These are phyloP conservation scores for Crucibulum laeve DNA, from an alignment of 768 basidiomycete genomes.

Conservation along the genomic window DNA sequence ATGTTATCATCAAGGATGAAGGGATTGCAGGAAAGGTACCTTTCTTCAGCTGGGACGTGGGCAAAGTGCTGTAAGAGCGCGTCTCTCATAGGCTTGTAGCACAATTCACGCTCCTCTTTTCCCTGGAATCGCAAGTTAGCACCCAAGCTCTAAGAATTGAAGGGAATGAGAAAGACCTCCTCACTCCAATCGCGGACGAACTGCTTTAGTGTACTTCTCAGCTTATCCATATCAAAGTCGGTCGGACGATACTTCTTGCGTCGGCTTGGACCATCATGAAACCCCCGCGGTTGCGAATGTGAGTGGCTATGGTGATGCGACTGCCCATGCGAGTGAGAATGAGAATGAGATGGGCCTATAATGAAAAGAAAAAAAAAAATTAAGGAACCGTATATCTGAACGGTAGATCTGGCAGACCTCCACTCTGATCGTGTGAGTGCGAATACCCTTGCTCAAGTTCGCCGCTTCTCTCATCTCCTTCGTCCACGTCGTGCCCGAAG, in stretches of 20 bases:
- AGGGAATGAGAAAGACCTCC: conserved; percentile 42
- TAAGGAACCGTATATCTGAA: background rate
- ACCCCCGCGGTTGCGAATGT: conserved; percentile 27
- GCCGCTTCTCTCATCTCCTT: conserved; percentile 18
- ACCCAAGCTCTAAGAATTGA: background rate
- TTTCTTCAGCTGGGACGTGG: conserved; percentile 47
- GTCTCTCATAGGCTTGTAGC: conserved; percentile 79
- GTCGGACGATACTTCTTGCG: conserved; percentile 42
- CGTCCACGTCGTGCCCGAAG: conserved; percentile 53
- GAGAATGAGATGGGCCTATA: conserved; percentile 8
- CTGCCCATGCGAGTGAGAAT: conserved; percentile 24
- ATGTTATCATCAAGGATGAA: conserved; percentile 1
- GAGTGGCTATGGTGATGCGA: conserved; percentile 23
- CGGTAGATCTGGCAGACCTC: background rate
- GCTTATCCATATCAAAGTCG: conserved; percentile 84
- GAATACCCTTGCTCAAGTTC: conserved; percentile 5
- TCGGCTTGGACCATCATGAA: conserved; percentile 13
- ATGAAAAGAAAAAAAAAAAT: background rate
- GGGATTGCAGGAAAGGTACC: conserved; percentile 30
- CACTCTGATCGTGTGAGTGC: conserved; percentile 7
- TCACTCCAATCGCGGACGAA: conserved; percentile 92
- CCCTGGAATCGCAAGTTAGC: conserved; percentile 44
- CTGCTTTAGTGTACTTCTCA: conserved; percentile 88
- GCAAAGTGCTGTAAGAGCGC: conserved; percentile 66
- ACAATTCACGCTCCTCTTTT: conserved; percentile 65